Percentiles rank a stretch among this genome's conserved stretches.
phyloP scores from a whole-genome alignment of 2,329 filamentous ascomycete species.

The Aspergillus cejpii region DNA sequence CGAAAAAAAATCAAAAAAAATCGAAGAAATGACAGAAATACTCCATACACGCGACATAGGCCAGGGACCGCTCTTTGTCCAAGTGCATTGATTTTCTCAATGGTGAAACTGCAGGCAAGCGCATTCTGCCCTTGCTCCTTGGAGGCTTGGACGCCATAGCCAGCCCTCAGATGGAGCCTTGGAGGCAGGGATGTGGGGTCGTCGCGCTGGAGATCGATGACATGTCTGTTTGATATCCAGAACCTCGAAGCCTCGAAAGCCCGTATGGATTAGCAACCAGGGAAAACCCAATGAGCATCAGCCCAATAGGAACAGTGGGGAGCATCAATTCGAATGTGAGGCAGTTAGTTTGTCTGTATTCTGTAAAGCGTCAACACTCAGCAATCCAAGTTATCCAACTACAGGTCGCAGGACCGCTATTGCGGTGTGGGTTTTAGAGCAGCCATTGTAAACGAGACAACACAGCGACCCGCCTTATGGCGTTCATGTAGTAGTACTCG shows the following conservation, averaged over 20 bases:
- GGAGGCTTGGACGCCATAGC: too few species aligned
- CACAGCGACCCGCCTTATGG: constrained; percentile 16
- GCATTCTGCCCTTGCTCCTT: not conserved
- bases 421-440: constrained; percentile 13
- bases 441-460: constrained; percentile 16
- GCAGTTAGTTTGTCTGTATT: constrained; percentile 18
- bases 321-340: constrained; percentile 17
- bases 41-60: not conserved
- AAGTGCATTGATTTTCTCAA: constrained; percentile 1
- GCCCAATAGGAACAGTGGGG: constrained; percentile 15
- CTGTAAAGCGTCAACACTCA: too few species aligned
- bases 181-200: constrained; percentile 15
- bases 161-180: not conserved
- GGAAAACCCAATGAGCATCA: constrained; percentile 15
- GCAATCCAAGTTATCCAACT: too few species aligned
- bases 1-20: constrained; percentile 1
- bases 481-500: not conserved
- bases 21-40: too few species aligned
- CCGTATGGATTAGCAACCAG: constrained; percentile 16
- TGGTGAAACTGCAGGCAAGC: not conserved
- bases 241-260: constrained; percentile 10
- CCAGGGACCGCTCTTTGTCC: not conserved
- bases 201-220: constrained; percentile 15
- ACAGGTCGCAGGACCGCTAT: constrained; percentile 13
- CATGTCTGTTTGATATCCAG: constrained; percentile 21